Evolutionary conservation across 192 early-diverging fungal species (phyloP).

Genomic region (Coemansia sp.): DNA sequence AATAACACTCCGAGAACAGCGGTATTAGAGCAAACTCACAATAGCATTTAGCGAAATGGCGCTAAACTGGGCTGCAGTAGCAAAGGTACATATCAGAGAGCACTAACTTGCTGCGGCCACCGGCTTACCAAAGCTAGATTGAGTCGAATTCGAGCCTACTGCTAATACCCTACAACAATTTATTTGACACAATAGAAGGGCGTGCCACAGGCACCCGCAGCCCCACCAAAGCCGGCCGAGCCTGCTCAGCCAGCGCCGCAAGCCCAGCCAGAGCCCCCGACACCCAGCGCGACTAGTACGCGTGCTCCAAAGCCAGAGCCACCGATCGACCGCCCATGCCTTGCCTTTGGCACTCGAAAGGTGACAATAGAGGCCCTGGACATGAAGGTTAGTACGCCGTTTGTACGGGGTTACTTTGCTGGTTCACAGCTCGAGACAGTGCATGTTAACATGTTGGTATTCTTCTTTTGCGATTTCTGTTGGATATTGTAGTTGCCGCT

Average conservation of each 20-base stretch:
- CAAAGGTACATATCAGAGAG: constrained; percentile 23
- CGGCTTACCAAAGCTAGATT: not conserved
- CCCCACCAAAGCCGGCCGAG: not conserved
- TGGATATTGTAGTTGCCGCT: not conserved
- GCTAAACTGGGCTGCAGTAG: constrained; percentile 34
- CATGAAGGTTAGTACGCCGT: not conserved
- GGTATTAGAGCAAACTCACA: not conserved
- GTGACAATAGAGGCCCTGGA: not conserved
- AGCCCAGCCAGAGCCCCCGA: not conserved
- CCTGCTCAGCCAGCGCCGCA: not conserved
- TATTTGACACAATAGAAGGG: not conserved
- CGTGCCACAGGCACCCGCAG: constrained; percentile 1
- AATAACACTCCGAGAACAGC: constrained; percentile 1
- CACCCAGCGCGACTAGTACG: not conserved
- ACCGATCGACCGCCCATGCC: not conserved
- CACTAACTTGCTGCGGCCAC: not conserved
- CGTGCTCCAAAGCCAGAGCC: not conserved
- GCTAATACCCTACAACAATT: not conserved
- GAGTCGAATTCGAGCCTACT: not conserved
- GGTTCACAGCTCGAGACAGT: not conserved
- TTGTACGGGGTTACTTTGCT: not conserved
- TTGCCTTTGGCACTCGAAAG: not conserved
- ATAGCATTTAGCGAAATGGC: constrained; percentile 4
- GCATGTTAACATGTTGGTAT: not conserved
- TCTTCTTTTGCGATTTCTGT: not conserved